Conservation (phyloP, 2,329 filamentous ascomycete genomes). For the Colletotrichum spinosum region DNA sequence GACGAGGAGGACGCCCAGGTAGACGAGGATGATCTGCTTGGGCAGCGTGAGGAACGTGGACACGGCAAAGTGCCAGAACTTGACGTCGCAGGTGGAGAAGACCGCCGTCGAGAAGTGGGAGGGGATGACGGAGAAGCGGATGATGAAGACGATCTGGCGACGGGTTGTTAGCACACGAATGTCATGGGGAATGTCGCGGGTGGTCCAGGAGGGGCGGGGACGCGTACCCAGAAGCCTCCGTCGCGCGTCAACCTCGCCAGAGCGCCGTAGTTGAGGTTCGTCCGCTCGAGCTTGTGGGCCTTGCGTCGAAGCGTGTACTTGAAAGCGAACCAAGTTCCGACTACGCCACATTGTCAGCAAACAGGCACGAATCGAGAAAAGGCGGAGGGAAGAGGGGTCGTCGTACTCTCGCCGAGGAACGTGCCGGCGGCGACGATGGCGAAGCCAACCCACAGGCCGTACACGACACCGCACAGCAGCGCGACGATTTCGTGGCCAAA, state of each 20-base stretch:
- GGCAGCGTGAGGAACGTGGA: slow-evolving; percentile 54
- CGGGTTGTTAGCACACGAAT: background rate
- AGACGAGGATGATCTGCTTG: slow-evolving; percentile 56
- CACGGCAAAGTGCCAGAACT: slow-evolving; percentile 53
- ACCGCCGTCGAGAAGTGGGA: slow-evolving; percentile 57
- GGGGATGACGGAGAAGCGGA: slow-evolving; percentile 54
- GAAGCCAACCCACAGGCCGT: slow-evolving; percentile 55
- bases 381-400: too few species aligned
- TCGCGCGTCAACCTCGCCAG: slow-evolving; percentile 53
- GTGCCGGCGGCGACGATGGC: slow-evolving; percentile 54
- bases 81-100: slow-evolving; percentile 55
- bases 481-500: slow-evolving; percentile 56
- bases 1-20: slow-evolving; percentile 52
- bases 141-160: slow-evolving; percentile 49
- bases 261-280: slow-evolving; percentile 54
- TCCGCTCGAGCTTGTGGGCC: slow-evolving; percentile 52
- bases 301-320: slow-evolving; percentile 50
- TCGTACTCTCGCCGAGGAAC: slow-evolving; percentile 50
- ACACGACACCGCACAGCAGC: slow-evolving; percentile 55
- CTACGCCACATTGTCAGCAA: slow-evolving; percentile 13
- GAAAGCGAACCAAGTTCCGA: slow-evolving; percentile 55
- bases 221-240: slow-evolving; percentile 50
- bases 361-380: too few species aligned
- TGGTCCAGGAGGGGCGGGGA: too few species aligned
- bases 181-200: rapidly evolving